phyloP scores from a whole-genome alignment of 495 filamentous ascomycete genomes.

The Bryoglossum gracile region DNA sequence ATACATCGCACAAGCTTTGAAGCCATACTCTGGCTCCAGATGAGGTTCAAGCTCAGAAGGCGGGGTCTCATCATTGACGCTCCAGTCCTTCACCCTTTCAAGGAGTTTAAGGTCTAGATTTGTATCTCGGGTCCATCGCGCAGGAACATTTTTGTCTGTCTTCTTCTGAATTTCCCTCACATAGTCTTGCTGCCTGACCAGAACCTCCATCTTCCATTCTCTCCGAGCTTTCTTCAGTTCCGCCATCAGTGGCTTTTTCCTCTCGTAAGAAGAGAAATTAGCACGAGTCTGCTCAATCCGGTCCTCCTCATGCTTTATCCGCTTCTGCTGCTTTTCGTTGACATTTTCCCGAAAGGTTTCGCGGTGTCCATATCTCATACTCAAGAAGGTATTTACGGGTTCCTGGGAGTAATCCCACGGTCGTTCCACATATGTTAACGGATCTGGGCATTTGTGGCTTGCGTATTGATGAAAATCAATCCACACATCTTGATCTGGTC shows the following conservation, averaged over 20 bases:
- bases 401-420: constrained; percentile 9
- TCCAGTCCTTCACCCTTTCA: constrained; percentile 4
- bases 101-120: constrained; percentile 3
- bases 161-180: not conserved
- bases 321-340: not conserved
- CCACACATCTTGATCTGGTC: constrained; percentile 4
- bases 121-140: not conserved
- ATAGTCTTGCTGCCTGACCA: not conserved
- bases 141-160: not conserved
- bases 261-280: constrained; percentile 2
- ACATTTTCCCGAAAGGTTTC: not conserved
- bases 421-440: not conserved
- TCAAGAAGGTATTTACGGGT: constrained; percentile 5
- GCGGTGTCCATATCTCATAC: constrained; percentile 5
- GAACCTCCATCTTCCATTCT: constrained; percentile 9
- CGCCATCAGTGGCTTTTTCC: constrained; percentile 3
- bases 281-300: constrained; percentile 12
- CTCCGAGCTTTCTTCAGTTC: not conserved
- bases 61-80: not conserved
- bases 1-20: constrained; percentile 13
- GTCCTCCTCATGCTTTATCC: constrained; percentile 1
- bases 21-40: constrained; percentile 5
- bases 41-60: not conserved
- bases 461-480: constrained; percentile 10
- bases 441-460: not conserved